Conservation (phyloP, 2,329 filamentous ascomycete species). For the Cordyceps farinosa region DNA sequence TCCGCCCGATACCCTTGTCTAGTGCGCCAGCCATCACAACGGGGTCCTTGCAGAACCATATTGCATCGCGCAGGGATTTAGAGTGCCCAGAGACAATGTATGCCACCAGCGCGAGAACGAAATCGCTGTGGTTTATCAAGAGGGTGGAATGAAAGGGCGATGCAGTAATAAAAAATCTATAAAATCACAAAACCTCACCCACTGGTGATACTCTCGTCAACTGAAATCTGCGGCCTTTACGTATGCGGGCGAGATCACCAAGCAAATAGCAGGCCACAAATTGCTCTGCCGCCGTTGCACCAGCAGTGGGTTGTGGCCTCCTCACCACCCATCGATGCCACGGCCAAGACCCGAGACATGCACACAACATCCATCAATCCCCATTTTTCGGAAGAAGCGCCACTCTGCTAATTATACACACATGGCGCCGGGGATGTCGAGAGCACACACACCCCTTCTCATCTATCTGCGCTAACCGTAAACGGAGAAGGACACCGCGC, state of each 20-base stretch:
- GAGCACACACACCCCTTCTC: not conserved
- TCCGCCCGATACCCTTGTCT: not conserved
- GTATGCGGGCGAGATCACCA: not conserved
- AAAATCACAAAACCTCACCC: not conserved
- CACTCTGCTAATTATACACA: conserved; percentile 15
- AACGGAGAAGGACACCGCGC: conserved; percentile 13
- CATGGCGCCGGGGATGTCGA: conserved; percentile 11
- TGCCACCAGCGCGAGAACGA: not conserved
- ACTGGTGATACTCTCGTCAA: not conserved
- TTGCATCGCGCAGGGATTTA: not conserved
- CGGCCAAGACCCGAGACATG: conserved; percentile 16
- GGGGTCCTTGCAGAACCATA: not conserved
- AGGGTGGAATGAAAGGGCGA: not conserved
- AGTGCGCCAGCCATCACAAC: not conserved
- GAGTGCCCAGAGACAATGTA: not conserved
- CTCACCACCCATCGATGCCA: not conserved
- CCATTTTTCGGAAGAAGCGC: conserved; percentile 8
- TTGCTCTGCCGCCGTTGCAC: conserved; percentile 6
- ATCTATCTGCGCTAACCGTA: not conserved
- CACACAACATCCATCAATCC: conserved; percentile 5
- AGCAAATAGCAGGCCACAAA: not conserved
- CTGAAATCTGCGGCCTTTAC: not conserved
- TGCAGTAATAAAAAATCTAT: not conserved
- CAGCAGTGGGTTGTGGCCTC: conserved; percentile 3
- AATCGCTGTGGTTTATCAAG: not conserved